These are phyloP conservation scores for Auricularia heimuer DNA, from an alignment of 768 basidiomycete genomes.

Conservation along the genomic window DNA sequence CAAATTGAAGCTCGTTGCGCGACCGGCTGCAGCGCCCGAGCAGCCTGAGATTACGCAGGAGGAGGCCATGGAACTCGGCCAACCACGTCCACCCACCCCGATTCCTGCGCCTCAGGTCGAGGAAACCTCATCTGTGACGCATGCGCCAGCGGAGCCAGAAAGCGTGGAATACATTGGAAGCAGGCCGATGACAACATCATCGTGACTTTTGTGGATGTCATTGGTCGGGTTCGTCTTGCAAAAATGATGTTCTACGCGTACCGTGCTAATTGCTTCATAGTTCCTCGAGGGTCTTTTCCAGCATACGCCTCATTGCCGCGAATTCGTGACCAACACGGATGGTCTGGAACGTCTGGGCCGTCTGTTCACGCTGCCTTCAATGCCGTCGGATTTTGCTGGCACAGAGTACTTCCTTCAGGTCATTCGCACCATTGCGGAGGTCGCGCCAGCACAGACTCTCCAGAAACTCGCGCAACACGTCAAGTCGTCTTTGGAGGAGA, in stretches of 20 bases:
- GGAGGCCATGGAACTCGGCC: conserved; percentile 15
- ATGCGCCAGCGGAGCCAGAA: background rate
- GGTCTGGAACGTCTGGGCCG: conserved; percentile 65
- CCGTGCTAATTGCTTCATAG: conserved; percentile 27
- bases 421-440: conserved; percentile 81
- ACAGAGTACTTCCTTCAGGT: conserved; percentile 84
- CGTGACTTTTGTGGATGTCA: conserved; percentile 68
- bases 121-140: background rate
- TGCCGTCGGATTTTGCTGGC: conserved; percentile 82
- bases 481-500: conserved; percentile 56
- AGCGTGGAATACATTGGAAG: background rate
- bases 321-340: conserved; percentile 70
- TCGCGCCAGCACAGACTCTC: conserved; percentile 68
- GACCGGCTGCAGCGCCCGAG: conserved; percentile 9
- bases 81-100: conserved; percentile 11
- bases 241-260: background rate
- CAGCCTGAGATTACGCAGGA: conserved; percentile 26
- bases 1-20: conserved; percentile 14
- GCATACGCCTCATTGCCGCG: conserved; percentile 79
- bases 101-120: background rate
- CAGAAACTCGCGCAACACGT: conserved; percentile 61
- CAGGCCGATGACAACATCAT: conserved; percentile 47
- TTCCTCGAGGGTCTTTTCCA: conserved; percentile 94
- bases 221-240: conserved; percentile 52
- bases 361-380: conserved; percentile 72